phyloP scores from a whole-genome alignment of 2,329 filamentous ascomycete species.

The Ceratocystis variospora region DNA sequence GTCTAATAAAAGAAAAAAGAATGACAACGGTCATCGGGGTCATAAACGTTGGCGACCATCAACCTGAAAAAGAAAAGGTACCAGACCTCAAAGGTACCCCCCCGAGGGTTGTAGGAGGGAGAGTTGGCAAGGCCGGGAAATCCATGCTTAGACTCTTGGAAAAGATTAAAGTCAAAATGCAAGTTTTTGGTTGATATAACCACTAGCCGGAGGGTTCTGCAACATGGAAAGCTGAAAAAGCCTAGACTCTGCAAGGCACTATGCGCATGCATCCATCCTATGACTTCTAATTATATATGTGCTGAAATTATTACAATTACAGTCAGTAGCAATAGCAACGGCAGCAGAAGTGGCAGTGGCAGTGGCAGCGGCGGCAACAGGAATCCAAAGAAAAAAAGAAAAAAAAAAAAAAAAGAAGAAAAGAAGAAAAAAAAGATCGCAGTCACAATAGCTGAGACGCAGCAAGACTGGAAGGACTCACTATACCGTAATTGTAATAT shows the following conservation, averaged over 20 bases:
- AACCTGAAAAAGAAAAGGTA: no score
- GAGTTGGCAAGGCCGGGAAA: not conserved
- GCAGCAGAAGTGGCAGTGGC: not conserved
- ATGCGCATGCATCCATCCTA: constrained; percentile 8
- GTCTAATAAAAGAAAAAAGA: no score
- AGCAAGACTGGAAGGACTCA: not conserved
- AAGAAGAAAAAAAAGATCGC: not conserved
- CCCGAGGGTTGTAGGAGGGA: no score
- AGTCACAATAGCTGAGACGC: not conserved
- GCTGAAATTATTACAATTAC: not conserved
- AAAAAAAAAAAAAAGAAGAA: no score
- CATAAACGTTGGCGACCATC: no score
- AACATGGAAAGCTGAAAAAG: not conserved
- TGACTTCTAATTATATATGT: not conserved
- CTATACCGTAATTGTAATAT: not conserved
- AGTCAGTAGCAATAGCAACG: not conserved
- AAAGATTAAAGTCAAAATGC: not conserved
- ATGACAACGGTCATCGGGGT: no score
- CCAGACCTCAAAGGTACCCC: no score
- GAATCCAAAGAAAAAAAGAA: not conserved
- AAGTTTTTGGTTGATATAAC: not conserved
- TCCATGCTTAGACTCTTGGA: not conserved
- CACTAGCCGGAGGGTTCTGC: not conserved
- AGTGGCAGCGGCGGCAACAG: not conserved
- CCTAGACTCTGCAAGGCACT: constrained; percentile 9